Evolutionary conservation across 2,329 filamentous ascomycete species (phyloP).

Genomic region (Cladosporium halotolerans): DNA sequence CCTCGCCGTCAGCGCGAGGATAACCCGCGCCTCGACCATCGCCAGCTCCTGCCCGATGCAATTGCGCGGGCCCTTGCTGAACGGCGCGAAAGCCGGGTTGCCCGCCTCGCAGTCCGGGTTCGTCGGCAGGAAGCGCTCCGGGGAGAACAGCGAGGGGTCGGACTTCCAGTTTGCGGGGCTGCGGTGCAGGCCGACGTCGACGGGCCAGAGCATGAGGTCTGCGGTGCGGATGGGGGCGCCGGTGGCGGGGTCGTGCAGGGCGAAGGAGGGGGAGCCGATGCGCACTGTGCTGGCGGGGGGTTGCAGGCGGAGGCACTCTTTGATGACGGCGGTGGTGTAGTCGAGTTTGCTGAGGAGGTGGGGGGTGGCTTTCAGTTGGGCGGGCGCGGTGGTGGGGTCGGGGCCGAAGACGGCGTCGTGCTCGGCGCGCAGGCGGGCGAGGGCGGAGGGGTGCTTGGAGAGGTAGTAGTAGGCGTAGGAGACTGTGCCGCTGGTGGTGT

Average conservation of each 20-base stretch:
- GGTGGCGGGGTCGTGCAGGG: conserved; percentile 38
- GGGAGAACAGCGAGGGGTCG: conserved; percentile 38
- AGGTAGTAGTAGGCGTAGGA: conserved; percentile 38
- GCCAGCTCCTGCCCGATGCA: conserved; percentile 55
- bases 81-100: conserved; percentile 49
- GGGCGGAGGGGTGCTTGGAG: conserved; percentile 28
- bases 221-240: conserved; percentile 40
- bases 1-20: conserved; percentile 45
- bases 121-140: conserved; percentile 42
- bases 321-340: conserved; percentile 48
- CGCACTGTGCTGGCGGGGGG: conserved; percentile 44
- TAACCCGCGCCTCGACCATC: conserved; percentile 46
- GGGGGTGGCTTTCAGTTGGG: conserved; percentile 38
- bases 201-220: conserved; percentile 38
- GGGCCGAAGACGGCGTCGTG: conserved; percentile 48
- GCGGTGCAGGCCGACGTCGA: conserved; percentile 34
- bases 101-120: conserved; percentile 25
- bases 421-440: conserved; percentile 39
- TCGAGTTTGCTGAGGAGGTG: conserved; percentile 45
- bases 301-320: conserved; percentile 49
- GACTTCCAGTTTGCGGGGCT: conserved; percentile 34
- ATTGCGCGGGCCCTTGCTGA: conserved; percentile 49
- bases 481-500: conserved; percentile 35
- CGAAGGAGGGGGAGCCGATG: conserved; percentile 27
- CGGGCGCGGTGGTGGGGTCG: conserved; percentile 29